Base-by-base conservation (phyloP, 192 early-diverging fungal species). In the Gamsiella multidivaricata region DNA sequence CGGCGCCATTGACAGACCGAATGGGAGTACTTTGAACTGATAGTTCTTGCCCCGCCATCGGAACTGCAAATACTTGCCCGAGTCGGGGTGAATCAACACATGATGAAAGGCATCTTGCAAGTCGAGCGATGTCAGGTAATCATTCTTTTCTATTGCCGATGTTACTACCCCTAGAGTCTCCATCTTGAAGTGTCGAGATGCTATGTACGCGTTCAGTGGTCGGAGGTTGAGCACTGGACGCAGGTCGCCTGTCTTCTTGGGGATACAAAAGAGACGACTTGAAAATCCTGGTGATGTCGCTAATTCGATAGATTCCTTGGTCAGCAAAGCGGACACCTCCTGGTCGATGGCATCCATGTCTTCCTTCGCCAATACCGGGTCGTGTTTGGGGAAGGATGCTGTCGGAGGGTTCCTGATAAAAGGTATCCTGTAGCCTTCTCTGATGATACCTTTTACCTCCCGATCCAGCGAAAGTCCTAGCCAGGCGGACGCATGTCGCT, bases 61-160 rank as follows among this genome's bases (percentile, higher is more conserved):
- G 28, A 81, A 79, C 12, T 67, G 73, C 15, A 81, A 69, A 32
- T 74, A 84, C 32, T 61, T 61, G 7, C 65, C 59, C 9, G 65
- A 73, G 5, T 33, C 6, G 0, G 53, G 23, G 39, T 74, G 60
- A 0, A 84, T 55, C n/a, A 71, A 53, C 2, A 84, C 63, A 28
- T 84, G 82, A 2, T 78, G 69, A 64, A 84, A 78, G 1, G 79
- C 72, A 60, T 84, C 74, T 25, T 69, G 41, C 0, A 84, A 33
- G 55, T 84, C 79, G 31, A 81, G 59, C 5, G 61, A 67, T 0
- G 69, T 79, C 25, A 81, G 9, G 47, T 49, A 81, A 49, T 79
- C 63, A 20, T 73, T 41, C 29, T 39, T 50, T 3, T 61, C 14
- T 32, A 70, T 61, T 33, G 32, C 1, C n/a, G 26, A 2, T n/a